Evolutionary conservation across 2,329 filamentous ascomycete species (phyloP), one percentile per base, ranked within the genome.

Genomic region (Periconia sp.): DNA sequence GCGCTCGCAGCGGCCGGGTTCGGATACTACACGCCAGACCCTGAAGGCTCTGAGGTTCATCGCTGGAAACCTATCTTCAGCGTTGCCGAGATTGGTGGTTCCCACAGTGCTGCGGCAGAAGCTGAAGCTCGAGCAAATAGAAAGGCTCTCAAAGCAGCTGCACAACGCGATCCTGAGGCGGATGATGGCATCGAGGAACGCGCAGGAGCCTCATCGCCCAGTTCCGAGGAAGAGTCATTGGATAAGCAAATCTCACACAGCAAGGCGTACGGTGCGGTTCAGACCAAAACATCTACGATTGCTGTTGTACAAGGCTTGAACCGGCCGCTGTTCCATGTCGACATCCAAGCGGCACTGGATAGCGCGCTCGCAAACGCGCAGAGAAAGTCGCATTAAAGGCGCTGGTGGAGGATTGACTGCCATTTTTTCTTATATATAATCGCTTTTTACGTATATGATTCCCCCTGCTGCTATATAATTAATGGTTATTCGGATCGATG

Each of bases 41-140:
- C 81, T 0, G 77, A 79, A 18, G 71, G 68, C 14, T 81, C 80
- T 47, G 81, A 83, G 82, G 61, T 81, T 81, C 63, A 84, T 58
- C 84, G 90, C 54, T 97, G 92, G 93, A 92, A 91, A 73, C 90
- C 92, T 17, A 91, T 97, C 63, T 97, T 96, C 80, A 92, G 86
- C 68, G 91, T 97, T 15, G 91, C 93, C 2, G 92, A 96, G 68
- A 88, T 97, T 51, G 89, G 91, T 47, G 91, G 91, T 18, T 77
- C 79, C 5, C 76, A 85, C 49, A 90, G 87, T 5, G 89, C 89
- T 0, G 91, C 91, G 0, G 86, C 86, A 0, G 82, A 81, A 2
- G 90, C 89, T 0, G 88, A 92, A 65, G 80, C 82, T n/a, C 77
- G 81, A 17, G 81, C 83, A 52, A 88, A 88, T 67, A 81, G 85